Evolutionary conservation across 2,329 filamentous ascomycete species (phyloP), one percentile per base, ranked within the genome.

Genomic region (Penicillium sp.): DNA sequence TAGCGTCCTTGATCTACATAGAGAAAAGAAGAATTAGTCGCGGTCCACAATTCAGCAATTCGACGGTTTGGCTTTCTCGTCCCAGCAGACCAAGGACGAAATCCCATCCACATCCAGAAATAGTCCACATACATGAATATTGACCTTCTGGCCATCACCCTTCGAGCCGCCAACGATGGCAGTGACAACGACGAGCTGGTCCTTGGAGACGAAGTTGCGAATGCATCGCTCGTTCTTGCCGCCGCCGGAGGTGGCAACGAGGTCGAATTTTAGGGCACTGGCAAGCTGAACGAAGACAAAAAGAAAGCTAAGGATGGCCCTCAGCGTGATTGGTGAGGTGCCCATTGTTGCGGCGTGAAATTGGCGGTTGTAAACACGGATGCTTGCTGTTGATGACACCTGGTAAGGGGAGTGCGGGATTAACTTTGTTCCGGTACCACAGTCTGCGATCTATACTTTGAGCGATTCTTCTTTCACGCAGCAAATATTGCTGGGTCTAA

Each of bases 111-210:
- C 38, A 24, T 11, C 37, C 10, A 14, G 22, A 5, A 37, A 20
- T 18, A 20, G 18, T 22, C 31, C 45, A 71, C 69, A 62, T 81
- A 97, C 93, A 78, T 96, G 88, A 83, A 99, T 94, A 75, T 97
- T 96, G 62, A 97, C 85, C 67, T 85, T 79, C 85, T 96, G 92
- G 51, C 94, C 94, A 80, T 99, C 94, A 56, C 92, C 93, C 77
- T 88, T 90, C 64, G 79, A 79, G n/a, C 94, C 94, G 72, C 88
- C 85, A 55, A 96, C 83, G 57, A 86, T 96, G 53, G 92, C 90
- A 55, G 93, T 97, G 51, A 99, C 93, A 34, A 97, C 93, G 40
- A 99, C 94, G 63, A 99, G 81, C 62, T 94, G 96, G 72, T 97
- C 92, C 77, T 86, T 89, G 59, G 85, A 84, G 64, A 97, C 92